phyloP scores from a whole-genome alignment of 2,329 filamentous ascomycete species.

The Albophoma yamanashiensis region DNA sequence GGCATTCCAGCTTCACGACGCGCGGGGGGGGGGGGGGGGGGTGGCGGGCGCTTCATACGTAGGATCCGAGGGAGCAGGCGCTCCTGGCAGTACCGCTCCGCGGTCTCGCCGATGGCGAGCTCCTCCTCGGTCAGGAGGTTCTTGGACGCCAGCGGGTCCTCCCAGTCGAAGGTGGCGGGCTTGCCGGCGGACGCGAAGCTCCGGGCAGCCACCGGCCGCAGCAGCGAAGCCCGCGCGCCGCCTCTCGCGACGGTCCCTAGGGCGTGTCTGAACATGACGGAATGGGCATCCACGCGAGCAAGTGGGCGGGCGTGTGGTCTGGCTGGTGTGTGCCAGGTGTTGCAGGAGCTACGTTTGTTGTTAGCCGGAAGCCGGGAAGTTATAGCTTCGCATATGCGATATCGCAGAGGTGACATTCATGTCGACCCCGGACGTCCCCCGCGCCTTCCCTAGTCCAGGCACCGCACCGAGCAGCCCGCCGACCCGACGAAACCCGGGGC shows the following conservation, averaged over 20 bases:
- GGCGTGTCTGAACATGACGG: constrained; percentile 19
- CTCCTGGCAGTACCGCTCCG: constrained; percentile 90
- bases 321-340: constrained; percentile 3
- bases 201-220: constrained; percentile 16
- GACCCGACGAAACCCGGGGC: neutral
- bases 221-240: constrained; percentile 9
- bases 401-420: constrained; percentile 1
- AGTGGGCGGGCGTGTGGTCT: neutral
- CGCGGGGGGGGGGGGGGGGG: no score
- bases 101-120: constrained; percentile 77
- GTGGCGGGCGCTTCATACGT: constrained; percentile 40
- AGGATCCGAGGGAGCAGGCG: constrained; percentile 74
- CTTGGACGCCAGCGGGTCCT: constrained; percentile 70
- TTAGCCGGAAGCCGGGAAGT: neutral
- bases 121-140: constrained; percentile 84
- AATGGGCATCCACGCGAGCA: neutral
- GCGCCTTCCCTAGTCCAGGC: constrained; percentile 1
- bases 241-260: constrained; percentile 17
- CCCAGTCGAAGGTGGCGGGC: constrained; percentile 63
- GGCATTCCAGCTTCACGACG: neutral
- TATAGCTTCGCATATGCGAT: constrained; percentile 6
- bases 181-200: constrained; percentile 23
- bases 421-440: neutral
- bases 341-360: constrained; percentile 8
- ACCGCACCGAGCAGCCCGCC: neutral